Conservation (phyloP, 2,329 filamentous ascomycete genomes). For the Ophiosphaerella herpotricha region DNA sequence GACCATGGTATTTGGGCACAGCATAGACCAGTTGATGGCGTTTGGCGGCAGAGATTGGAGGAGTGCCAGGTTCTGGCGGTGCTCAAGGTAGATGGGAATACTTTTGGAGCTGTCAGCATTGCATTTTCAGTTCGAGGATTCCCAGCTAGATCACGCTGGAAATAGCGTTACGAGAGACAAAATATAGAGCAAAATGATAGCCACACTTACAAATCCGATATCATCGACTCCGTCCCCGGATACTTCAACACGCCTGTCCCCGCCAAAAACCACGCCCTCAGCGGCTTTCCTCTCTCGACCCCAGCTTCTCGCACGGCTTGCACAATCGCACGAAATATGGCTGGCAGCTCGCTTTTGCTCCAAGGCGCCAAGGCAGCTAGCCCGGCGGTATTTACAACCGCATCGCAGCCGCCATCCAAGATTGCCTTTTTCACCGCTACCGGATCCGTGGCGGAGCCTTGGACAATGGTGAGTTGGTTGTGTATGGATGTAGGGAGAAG, state of each 20-base stretch:
- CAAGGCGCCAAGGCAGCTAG: conserved; percentile 46
- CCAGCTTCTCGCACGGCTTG: conserved; percentile 42
- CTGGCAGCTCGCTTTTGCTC: conserved; percentile 43
- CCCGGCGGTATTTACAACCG: conserved; percentile 49
- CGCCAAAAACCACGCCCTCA: conserved; percentile 48
- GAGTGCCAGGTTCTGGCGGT: conserved; percentile 38
- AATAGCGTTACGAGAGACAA: too few relatives aligned
- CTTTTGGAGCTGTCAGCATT: conserved; percentile 13
- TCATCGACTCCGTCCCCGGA: conserved; percentile 40
- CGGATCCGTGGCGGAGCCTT: conserved; percentile 47
- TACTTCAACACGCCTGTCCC: conserved; percentile 44
- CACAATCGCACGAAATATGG: conserved; percentile 44
- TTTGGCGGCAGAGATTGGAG: conserved; percentile 29
- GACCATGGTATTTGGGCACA: conserved; percentile 36
- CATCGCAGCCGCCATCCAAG: conserved; percentile 45
- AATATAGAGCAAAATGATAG: too few relatives aligned
- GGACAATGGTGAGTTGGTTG: conserved; percentile 39
- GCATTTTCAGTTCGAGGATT: conserved; percentile 34
- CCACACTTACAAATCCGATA: conserved; percentile 28
- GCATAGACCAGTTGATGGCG: conserved; percentile 45
- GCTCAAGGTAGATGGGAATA: conserved; percentile 43
- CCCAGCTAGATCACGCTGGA: too few relatives aligned
- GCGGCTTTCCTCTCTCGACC: conserved; percentile 35
- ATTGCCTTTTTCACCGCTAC: conserved; percentile 43
- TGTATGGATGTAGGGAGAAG: conserved; percentile 42